phyloP scores from a whole-genome alignment of 371 early-diverging fungal genomes.

The Mortierella sp. region DNA sequence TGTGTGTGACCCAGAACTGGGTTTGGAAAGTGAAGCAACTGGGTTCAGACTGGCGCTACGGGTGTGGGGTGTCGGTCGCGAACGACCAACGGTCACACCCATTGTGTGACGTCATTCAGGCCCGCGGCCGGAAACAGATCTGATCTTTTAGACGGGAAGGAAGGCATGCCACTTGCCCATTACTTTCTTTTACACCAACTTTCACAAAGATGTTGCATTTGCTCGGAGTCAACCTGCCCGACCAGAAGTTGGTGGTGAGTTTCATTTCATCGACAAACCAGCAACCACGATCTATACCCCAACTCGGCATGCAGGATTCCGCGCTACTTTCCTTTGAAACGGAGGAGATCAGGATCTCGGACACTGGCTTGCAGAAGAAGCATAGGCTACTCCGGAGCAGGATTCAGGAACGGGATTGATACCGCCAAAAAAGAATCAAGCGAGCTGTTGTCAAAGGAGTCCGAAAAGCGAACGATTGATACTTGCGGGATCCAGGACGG shows the following conservation, averaged over 20 bases:
- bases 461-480: background rate
- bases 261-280: background rate
- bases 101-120: slow-evolving; percentile 7
- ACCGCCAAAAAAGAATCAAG: too few species aligned
- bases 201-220: slow-evolving; percentile 80
- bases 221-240: slow-evolving; percentile 95
- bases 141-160: background rate
- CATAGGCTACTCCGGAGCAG: background rate
- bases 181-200: slow-evolving; percentile 15
- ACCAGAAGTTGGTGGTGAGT: slow-evolving; percentile 84
- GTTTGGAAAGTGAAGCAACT: background rate
- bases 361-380: background rate
- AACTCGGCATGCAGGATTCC: background rate
- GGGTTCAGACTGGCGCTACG: background rate
- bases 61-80: background rate
- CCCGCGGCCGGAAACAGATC: background rate
- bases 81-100: background rate
- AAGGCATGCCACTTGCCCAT: background rate
- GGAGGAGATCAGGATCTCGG: slow-evolving; percentile 3
- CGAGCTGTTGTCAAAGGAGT: too few species aligned
- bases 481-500: background rate
- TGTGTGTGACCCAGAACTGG: background rate
- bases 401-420: background rate
- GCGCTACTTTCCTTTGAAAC: background rate
- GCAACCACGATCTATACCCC: background rate